phyloP scores from a whole-genome alignment of 192 early-diverging fungal species.

The Rhizophlyctis rosea region DNA sequence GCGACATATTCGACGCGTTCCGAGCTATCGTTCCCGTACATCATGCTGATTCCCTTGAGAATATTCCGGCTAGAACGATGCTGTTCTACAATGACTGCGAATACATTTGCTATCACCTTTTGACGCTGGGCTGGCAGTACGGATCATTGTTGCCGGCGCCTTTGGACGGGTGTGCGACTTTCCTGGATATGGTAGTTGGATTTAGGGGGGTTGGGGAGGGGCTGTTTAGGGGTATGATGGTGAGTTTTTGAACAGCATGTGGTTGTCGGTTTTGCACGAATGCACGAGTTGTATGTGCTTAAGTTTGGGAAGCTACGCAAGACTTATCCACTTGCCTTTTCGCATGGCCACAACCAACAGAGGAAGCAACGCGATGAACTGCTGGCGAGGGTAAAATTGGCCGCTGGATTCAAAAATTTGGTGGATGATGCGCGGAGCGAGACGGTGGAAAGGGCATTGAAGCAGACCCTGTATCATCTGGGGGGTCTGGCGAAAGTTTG shows the following conservation, averaged over 20 bases:
- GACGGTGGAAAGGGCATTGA: slow-evolving; percentile 47
- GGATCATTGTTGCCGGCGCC: slow-evolving; percentile 35
- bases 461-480: slow-evolving; percentile 47
- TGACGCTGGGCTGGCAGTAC: slow-evolving; percentile 48
- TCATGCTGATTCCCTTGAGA: slow-evolving; percentile 50
- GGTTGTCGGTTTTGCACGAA: slow-evolving; percentile 6
- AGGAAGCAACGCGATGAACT: slow-evolving; percentile 53
- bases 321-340: slow-evolving; percentile 5
- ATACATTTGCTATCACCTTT: slow-evolving; percentile 41
- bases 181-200: slow-evolving; percentile 50
- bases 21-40: slow-evolving; percentile 60
- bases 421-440: slow-evolving; percentile 45
- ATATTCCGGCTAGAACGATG: slow-evolving; percentile 50
- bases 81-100: slow-evolving; percentile 71
- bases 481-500: slow-evolving; percentile 48
- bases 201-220: slow-evolving; percentile 48
- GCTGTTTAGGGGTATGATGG: slow-evolving; percentile 55
- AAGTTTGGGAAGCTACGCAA: too few species aligned
- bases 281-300: too few species aligned
- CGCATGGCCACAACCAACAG: too few species aligned
- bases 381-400: slow-evolving; percentile 39
- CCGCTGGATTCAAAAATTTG: slow-evolving; percentile 29
- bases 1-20: slow-evolving; percentile 58
- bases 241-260: slow-evolving; percentile 30
- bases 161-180: slow-evolving; percentile 34